These are phyloP conservation scores for Tuber microsphaerosporum DNA, from an alignment of 495 filamentous ascomycete species.

Conservation along the genomic window DNA sequence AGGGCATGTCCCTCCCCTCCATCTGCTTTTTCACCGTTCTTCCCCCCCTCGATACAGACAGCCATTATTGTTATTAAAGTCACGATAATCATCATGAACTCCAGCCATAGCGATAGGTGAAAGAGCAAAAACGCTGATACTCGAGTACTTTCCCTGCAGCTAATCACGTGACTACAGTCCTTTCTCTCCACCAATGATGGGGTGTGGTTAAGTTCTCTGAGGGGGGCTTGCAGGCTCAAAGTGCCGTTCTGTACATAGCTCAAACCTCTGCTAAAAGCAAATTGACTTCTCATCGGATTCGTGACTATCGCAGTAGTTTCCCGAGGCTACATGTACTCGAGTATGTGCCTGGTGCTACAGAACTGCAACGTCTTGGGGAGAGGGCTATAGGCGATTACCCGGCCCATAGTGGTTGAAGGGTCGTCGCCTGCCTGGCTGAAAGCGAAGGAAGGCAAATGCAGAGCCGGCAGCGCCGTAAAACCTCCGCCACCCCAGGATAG, in stretches of 20 bases:
- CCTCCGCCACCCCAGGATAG: no score
- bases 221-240: not conserved
- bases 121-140: not conserved
- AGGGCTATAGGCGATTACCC: not conserved
- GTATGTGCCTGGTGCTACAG: no score
- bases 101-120: not conserved
- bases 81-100: not conserved
- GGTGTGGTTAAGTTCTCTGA: not conserved
- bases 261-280: not conserved
- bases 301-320: not conserved
- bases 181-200: not conserved
- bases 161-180: not conserved
- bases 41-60: constrained; percentile 6
- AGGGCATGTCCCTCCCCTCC: no score
- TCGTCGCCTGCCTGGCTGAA: not conserved
- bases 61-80: not conserved
- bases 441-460: not conserved
- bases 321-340: no score
- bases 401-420: not conserved
- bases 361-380: no score
- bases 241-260: no score
- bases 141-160: not conserved
- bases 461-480: no score
- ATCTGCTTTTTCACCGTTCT: no score
- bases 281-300: not conserved